Evolutionary conservation across 495 filamentous ascomycete genomes (phyloP).

Genomic region (Penicillium alfredii): DNA sequence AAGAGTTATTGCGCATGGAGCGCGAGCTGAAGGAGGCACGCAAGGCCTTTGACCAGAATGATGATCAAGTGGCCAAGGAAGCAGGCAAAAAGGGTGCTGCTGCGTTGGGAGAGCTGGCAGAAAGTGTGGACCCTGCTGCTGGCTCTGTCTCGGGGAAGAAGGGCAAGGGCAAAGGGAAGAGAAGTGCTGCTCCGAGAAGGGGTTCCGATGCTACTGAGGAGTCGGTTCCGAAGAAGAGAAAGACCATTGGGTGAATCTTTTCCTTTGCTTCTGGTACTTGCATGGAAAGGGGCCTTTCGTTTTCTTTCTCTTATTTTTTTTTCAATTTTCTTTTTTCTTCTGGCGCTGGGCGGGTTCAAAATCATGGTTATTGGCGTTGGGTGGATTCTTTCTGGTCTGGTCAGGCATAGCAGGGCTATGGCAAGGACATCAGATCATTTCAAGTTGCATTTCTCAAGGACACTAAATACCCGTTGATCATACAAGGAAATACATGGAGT

Average conservation of each 20-base stretch:
- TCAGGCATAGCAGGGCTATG: neutral
- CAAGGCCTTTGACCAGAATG: constrained; percentile 57
- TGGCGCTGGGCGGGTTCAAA: neutral
- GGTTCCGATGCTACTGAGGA: constrained; percentile 44
- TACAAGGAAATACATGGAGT: constrained; percentile 6
- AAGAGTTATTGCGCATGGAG: constrained; percentile 78
- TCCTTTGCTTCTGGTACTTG: neutral
- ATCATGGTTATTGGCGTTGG: neutral
- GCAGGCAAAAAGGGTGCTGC: constrained; percentile 32
- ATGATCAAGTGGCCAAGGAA: constrained; percentile 44
- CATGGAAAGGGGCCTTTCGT: neutral
- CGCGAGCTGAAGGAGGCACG: constrained; percentile 71
- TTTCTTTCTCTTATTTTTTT: constrained; percentile 1
- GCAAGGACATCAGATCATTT: too few relatives aligned
- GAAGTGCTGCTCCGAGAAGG: constrained; percentile 22
- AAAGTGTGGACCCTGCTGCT: constrained; percentile 18
- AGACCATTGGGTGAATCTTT: constrained; percentile 22
- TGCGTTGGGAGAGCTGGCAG: constrained; percentile 2
- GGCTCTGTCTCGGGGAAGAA: constrained; percentile 27
- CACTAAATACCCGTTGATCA: constrained; percentile 5
- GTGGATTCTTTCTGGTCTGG: neutral
- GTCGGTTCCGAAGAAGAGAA: constrained; percentile 38
- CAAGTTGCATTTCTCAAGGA: neutral
- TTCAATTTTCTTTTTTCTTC: neutral
- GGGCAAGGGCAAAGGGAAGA: constrained; percentile 40